Evolutionary conservation across 1,284 basidiomycete species (phyloP), one percentile per base, ranked within the genome.

Genomic region (Coniferiporia weirii): DNA sequence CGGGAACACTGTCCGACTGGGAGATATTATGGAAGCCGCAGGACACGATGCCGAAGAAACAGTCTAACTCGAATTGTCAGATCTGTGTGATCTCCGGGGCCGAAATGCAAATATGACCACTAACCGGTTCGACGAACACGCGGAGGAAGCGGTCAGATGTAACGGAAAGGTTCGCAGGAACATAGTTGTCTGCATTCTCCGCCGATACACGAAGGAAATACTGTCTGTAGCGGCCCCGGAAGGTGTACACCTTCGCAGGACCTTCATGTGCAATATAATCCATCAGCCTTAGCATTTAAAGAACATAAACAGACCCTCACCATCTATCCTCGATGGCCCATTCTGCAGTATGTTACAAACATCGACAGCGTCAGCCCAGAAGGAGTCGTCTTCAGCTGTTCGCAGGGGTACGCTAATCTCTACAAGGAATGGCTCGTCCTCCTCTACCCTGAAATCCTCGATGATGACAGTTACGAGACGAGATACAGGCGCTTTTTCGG

Each of bases 151-250:
- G 67, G 12, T 74, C 67, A 10, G 59, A 54, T 4, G 67, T 56
- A 17, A 75, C 69, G 58, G 67, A 67, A 52, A 76, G 61, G 51
- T 73, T 73, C 8, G 71, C 71, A 6, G 72, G 63, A 20, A 65
- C 66, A 54, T 64, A 72, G 10, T 68, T 67, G 27, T 69, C 67
- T 36, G 64, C 67, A 8, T 66, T 70, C 15, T 81, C 77, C 27
- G 74, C 72, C 5, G 79, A 76, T 27, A 89, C 76, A 27, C 84
- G 80, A 64, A 90, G 74, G 66, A 91, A 84, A 57, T 81, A 77
- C 64, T 91, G 88, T 51, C 82, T 77, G 68, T 83, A 90, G 68
- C 79, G 81, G 36, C 85, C 86, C 8, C 89, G 81, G 70, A 83
- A 73, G 4, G 81, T 81, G 63, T 79, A 88, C 34, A 84, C 81